phyloP scores from a whole-genome alignment of 768 basidiomycete genomes.

The Imleria badia region DNA sequence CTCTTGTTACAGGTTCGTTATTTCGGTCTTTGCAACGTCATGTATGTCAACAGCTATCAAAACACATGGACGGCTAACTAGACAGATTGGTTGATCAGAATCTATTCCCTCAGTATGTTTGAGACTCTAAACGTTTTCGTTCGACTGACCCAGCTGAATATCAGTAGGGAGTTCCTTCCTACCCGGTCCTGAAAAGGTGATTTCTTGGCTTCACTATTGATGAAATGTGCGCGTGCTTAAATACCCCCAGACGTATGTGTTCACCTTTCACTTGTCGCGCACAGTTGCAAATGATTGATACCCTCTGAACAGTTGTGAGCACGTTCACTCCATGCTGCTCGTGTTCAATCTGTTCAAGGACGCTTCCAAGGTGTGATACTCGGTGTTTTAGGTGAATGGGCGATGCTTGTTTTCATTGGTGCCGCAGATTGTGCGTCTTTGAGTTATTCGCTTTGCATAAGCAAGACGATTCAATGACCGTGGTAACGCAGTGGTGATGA shows the following conservation, averaged over 20 bases:
- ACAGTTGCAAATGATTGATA: background rate
- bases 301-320: slow-evolving; percentile 4
- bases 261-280: background rate
- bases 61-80: background rate
- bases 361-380: background rate
- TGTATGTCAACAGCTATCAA: background rate
- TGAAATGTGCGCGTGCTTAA: background rate
- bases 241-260: slow-evolving; percentile 1
- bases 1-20: slow-evolving; percentile 2
- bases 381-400: background rate
- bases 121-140: too few relatives aligned
- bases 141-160: background rate
- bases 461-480: background rate
- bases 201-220: background rate
- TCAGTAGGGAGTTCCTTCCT: slow-evolving; percentile 10
- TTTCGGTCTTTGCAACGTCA: background rate
- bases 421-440: slow-evolving; percentile 5
- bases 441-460: background rate
- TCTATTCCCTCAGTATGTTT: background rate
- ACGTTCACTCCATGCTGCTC: background rate
- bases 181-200: slow-evolving; percentile 4
- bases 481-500: slow-evolving; percentile 8
- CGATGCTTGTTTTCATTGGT: background rate
- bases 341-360: background rate
- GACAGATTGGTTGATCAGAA: background rate